These are phyloP conservation scores for Erythrophleum fordii DNA, from an alignment of 306 rosid species.

Conservation along the genomic window DNA sequence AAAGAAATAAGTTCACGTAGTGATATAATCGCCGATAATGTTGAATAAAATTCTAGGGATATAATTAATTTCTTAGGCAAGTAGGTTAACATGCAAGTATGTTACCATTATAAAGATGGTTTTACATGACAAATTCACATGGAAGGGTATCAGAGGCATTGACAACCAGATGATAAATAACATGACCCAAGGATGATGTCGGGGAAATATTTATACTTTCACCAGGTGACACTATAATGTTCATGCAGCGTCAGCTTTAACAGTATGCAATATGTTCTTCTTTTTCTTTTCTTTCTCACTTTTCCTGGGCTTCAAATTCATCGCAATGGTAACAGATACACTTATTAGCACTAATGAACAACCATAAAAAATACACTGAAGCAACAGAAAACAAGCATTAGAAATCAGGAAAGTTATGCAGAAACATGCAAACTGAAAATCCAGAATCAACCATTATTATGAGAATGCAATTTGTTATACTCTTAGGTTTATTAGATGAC, in stretches of 20 bases:
- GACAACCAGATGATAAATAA: neutral
- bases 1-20: neutral
- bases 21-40: neutral
- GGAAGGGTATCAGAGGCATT: neutral
- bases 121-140: neutral
- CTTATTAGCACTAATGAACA: conserved; percentile 1
- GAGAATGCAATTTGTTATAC: conserved; percentile 19
- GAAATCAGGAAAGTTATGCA: conserved; percentile 13
- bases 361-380: conserved; percentile 13
- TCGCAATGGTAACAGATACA: neutral
- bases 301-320: neutral
- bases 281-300: conserved; percentile 1
- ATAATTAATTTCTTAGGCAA: neutral
- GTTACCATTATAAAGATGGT: neutral
- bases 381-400: neutral
- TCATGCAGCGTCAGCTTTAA: neutral
- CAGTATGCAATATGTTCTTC: neutral
- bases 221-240: neutral
- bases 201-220: neutral
- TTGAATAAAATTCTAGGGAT: neutral
- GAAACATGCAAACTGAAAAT: neutral
- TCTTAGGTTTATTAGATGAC: conserved; percentile 20
- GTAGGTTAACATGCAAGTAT: neutral
- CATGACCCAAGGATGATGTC: neutral
- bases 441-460: conserved; percentile 3